Conservation (phyloP, 2,329 filamentous ascomycete species). For the Aureobasidium sp. region DNA sequence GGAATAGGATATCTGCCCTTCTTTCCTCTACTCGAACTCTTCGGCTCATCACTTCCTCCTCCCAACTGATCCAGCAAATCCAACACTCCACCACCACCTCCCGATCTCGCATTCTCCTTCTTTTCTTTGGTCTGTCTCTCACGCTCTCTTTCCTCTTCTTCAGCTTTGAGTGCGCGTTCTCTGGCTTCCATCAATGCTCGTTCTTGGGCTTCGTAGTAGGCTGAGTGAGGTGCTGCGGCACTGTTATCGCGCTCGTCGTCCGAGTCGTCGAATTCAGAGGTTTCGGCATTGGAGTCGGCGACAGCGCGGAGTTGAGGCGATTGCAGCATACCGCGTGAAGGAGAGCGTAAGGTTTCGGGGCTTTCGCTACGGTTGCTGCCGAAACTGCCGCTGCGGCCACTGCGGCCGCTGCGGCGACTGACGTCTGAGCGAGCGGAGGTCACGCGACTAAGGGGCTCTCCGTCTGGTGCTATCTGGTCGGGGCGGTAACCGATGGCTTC, state of each 20-base stretch:
- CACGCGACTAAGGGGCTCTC: slow-evolving; percentile 21
- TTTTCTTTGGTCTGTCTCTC: slow-evolving; percentile 16
- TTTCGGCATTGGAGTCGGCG: slow-evolving; percentile 15
- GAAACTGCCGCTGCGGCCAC: slow-evolving; percentile 42
- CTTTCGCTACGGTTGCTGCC: slow-evolving; percentile 28
- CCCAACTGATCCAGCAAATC: not conserved
- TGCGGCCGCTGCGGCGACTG: slow-evolving; percentile 28
- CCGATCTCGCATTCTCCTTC: slow-evolving; percentile 10
- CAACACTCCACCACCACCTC: not conserved
- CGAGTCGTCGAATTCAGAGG: slow-evolving; percentile 17
- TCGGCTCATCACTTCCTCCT: not conserved
- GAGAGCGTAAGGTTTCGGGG: slow-evolving; percentile 15
- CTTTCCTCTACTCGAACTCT: not conserved
- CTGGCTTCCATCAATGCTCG: slow-evolving; percentile 25
- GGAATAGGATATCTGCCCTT: slow-evolving; percentile 7
- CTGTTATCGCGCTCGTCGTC: slow-evolving; percentile 18
- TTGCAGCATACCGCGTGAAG: slow-evolving; percentile 20
- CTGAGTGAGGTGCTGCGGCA: slow-evolving; percentile 12
- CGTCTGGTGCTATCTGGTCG: slow-evolving; percentile 16
- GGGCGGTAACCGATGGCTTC: slow-evolving; percentile 27
- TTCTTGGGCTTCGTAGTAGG: slow-evolving; percentile 23
- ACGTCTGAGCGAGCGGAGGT: slow-evolving; percentile 20
- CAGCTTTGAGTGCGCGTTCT: slow-evolving; percentile 23
- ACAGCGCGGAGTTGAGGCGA: slow-evolving; percentile 24
- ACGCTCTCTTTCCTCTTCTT: slow-evolving; percentile 24